A percentile compares a stretch with the other conserved stretches of the same genome.
phyloP scores from a whole-genome alignment of 179 eudicot species.

The Silene noctiflora region DNA sequence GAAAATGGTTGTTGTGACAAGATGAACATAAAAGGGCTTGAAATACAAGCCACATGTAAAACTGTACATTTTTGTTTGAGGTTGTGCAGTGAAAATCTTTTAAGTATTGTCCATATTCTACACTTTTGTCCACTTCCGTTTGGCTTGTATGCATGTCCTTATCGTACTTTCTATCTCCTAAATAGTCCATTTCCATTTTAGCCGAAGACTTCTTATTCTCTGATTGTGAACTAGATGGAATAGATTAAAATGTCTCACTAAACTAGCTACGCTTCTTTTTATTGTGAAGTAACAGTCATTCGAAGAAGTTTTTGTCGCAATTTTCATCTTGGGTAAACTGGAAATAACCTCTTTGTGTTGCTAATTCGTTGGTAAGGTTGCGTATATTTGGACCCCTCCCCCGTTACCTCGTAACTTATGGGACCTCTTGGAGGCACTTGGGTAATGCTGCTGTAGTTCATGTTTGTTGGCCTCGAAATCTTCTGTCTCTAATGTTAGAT shows the following conservation, averaged over 20 bases:
- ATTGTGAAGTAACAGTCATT: no score
- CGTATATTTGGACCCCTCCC: background rate
- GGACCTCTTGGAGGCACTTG: no score
- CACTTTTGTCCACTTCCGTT: background rate
- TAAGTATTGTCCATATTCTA: background rate
- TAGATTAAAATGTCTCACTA: no score
- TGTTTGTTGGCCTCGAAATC: background rate
- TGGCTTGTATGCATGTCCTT: background rate
- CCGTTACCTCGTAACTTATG: background rate
- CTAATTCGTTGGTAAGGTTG: no score
- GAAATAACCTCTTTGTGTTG: no score
- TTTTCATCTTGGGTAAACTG: no score
- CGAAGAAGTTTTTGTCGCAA: no score
- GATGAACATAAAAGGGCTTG: background rate
- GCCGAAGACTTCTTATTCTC: no score
- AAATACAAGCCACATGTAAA: background rate
- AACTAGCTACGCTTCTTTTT: background rate
- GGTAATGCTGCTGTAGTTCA: no score
- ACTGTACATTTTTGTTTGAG: background rate
- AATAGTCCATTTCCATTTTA: no score
- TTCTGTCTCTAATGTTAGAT: no score
- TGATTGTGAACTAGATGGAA: no score
- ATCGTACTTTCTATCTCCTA: background rate
- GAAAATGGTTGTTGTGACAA: background rate
- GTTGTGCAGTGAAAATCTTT: background rate